Percentiles rank a stretch among this genome's conserved stretches.
phyloP scores from a whole-genome alignment of 2,329 filamentous ascomycete genomes.

The Aspergillus vadensis region DNA sequence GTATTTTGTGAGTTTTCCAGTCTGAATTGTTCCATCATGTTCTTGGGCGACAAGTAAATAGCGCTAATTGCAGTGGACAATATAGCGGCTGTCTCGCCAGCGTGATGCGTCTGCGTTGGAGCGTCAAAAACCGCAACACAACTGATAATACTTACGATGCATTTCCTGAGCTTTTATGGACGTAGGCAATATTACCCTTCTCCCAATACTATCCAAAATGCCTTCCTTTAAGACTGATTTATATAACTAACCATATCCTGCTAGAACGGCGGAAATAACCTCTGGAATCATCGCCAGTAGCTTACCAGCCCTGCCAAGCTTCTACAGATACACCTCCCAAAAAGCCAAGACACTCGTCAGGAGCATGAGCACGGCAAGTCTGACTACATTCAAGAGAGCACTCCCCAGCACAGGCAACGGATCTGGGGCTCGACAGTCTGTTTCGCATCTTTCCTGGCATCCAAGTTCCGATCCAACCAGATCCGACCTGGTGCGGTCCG shows the following conservation, averaged over 20 bases:
- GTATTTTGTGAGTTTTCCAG: constrained; percentile 21
- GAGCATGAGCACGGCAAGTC: constrained; percentile 1
- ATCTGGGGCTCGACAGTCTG: constrained; percentile 2
- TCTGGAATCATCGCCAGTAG: constrained; percentile 29
- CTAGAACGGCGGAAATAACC: constrained; percentile 28
- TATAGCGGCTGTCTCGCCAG: constrained; percentile 26
- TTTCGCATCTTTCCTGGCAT: background rate
- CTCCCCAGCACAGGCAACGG: background rate
- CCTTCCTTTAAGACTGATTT: background rate
- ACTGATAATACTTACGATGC: constrained; percentile 27
- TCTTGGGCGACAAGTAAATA: background rate
- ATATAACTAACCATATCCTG: background rate
- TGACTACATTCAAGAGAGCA: background rate
- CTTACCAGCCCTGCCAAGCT: constrained; percentile 26
- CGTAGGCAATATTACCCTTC: constrained; percentile 18
- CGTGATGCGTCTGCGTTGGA: constrained; percentile 27
- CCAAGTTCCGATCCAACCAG: background rate
- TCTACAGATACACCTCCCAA: constrained; percentile 25
- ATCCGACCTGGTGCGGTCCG: constrained; percentile 1
- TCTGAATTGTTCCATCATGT: background rate
- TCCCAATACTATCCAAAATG: background rate
- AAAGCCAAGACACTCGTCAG: constrained; percentile 17
- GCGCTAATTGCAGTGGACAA: background rate
- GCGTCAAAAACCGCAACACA: constrained; percentile 20
- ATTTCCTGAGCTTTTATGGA: constrained; percentile 30